Evolutionary conservation across 1,139 yeast species (phyloP).

Genomic region (Neolecta irregularis): DNA sequence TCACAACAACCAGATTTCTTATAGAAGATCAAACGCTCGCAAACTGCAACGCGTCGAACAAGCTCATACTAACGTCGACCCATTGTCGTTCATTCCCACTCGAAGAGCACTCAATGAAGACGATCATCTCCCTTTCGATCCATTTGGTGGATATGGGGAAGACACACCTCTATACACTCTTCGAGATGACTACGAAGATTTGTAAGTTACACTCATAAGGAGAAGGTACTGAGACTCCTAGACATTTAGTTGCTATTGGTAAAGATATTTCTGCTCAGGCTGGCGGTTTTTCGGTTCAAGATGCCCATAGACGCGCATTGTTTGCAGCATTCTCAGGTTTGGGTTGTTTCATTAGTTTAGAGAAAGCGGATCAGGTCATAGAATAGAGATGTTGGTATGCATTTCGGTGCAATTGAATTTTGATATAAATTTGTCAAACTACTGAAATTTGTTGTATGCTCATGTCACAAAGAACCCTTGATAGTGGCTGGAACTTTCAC

Average conservation of each 20-base stretch:
- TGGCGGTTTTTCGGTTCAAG: constrained; percentile 64
- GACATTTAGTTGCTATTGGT: not conserved
- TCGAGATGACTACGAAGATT: constrained; percentile 42
- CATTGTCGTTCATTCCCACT: constrained; percentile 16
- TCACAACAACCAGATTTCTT: constrained; percentile 28
- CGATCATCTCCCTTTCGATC: constrained; percentile 61
- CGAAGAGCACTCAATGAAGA: constrained; percentile 31
- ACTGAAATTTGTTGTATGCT: no score
- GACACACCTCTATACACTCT: constrained; percentile 31
- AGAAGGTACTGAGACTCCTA: not conserved
- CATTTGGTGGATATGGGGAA: constrained; percentile 82
- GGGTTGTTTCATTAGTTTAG: constrained; percentile 53
- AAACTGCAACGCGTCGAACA: constrained; percentile 5
- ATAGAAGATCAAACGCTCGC: constrained; percentile 29
- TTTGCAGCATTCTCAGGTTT: constrained; percentile 84
- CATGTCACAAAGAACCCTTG: no score
- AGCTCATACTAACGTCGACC: constrained; percentile 4
- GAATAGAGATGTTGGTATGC: no score
- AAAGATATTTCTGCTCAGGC: constrained; percentile 39
- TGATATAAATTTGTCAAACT: no score
- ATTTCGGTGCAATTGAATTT: no score
- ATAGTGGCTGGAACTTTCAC: no score
- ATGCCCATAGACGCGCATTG: constrained; percentile 59
- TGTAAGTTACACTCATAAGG: no score
- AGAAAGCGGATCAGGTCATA: no score